phyloP scores from a whole-genome alignment of 441 rosid genomes.

The Pelargonium australe region DNA sequence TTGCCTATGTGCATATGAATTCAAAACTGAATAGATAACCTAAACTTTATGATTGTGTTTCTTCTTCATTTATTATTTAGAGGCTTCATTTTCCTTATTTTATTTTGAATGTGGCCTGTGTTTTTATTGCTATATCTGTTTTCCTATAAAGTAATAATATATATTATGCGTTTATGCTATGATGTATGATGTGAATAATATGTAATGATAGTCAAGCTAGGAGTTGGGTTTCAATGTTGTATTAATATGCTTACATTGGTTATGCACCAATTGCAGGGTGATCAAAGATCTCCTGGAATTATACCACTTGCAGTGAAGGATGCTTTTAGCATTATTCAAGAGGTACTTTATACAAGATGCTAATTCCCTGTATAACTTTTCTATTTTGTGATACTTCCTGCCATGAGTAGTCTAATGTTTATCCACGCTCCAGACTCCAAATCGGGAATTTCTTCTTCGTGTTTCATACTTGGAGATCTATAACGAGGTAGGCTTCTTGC shows the following conservation, averaged over 20 bases:
- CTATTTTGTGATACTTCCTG: not conserved
- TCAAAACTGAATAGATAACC: not conserved
- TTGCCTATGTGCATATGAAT: not conserved
- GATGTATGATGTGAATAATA: slow-evolving; percentile 15
- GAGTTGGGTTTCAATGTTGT: slow-evolving; percentile 17
- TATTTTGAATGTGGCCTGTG: slow-evolving; percentile 1
- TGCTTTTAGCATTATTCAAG: slow-evolving; percentile 94
- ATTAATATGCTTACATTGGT: slow-evolving; percentile 21
- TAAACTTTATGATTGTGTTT: not conserved
- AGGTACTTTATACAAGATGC: slow-evolving; percentile 43
- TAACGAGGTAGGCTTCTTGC: slow-evolving; percentile 58
- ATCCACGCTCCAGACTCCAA: slow-evolving; percentile 65
- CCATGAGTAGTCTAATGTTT: slow-evolving; percentile 20
- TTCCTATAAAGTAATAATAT: not conserved
- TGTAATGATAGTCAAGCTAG: slow-evolving; percentile 9
- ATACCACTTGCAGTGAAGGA: slow-evolving; percentile 97
- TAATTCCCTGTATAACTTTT: not conserved
- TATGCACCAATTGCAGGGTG: slow-evolving; percentile 67
- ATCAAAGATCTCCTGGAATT: slow-evolving; percentile 99
- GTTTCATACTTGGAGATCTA: slow-evolving; percentile 95
- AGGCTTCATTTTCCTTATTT: not conserved
- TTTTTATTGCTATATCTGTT: not conserved
- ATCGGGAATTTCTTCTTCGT: slow-evolving; percentile 90
- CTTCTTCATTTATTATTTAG: not conserved
- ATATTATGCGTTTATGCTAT: slow-evolving; percentile 9